Evolutionary conservation across 2,329 filamentous ascomycete species (phyloP).

Genomic region (Capronia americana): DNA sequence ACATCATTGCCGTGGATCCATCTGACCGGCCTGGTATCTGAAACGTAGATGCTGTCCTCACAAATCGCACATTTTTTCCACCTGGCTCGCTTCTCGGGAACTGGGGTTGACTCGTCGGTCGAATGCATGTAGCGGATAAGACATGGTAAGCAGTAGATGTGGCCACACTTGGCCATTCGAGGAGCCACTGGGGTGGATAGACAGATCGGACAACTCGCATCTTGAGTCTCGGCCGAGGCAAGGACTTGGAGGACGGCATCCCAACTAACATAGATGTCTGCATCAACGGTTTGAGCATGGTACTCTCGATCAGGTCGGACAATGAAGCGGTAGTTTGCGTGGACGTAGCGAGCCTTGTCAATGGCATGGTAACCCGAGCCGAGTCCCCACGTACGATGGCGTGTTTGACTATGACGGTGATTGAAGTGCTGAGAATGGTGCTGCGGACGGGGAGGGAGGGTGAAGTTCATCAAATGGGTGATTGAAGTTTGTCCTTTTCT

Average conservation of each 20-base stretch:
- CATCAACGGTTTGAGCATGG: slow-evolving; percentile 77
- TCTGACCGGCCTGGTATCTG: slow-evolving; percentile 84
- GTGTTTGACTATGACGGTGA: slow-evolving; percentile 65
- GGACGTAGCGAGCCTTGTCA: slow-evolving; percentile 90
- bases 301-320: slow-evolving; percentile 85
- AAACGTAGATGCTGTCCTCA: slow-evolving; percentile 90
- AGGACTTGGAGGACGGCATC: slow-evolving; percentile 87
- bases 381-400: slow-evolving; percentile 80
- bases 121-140: slow-evolving; percentile 95
- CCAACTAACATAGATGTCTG: slow-evolving; percentile 92
- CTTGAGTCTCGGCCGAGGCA: slow-evolving; percentile 86
- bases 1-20: slow-evolving; percentile 92
- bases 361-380: slow-evolving; percentile 88
- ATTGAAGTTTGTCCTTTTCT: slow-evolving; percentile 95
- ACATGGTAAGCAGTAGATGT: slow-evolving; percentile 95
- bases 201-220: slow-evolving; percentile 90
- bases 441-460: slow-evolving; percentile 75
- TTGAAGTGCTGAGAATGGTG: slow-evolving; percentile 58
- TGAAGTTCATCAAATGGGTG: slow-evolving; percentile 94
- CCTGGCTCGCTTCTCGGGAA: slow-evolving; percentile 71
- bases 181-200: slow-evolving; percentile 90
- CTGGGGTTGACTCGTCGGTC: slow-evolving; percentile 68
- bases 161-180: slow-evolving; percentile 94
- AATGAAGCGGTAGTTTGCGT: slow-evolving; percentile 97
- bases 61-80: slow-evolving; percentile 98